Evolutionary conservation across 2,329 filamentous ascomycete genomes (phyloP), one percentile per base, ranked within the genome.

Genomic region (Penicillium sp.): DNA sequence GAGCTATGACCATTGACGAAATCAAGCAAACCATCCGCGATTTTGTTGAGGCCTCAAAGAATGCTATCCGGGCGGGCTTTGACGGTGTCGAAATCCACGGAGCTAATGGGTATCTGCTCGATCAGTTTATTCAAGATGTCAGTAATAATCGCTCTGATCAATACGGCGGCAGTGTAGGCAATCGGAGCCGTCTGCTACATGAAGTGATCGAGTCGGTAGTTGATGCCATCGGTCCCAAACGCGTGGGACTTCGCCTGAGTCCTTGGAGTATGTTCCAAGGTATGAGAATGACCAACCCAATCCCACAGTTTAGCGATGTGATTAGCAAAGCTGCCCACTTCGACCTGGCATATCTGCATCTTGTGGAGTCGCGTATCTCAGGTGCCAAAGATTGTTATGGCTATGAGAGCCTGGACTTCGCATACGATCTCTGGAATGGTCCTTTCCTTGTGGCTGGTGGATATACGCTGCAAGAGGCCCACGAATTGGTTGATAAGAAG

Each of bases 261-360:
- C 71, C 59, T 7, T 82, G 49, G 56, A 64, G 59, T 39, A 51
- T 40, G 1, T 73, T 65, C 52, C 67, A 73, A 43, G 70, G 58
- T 9, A 73, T 89, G 85, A 73, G 75, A 26, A 87, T 87, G 83
- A 58, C 70, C 0, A 77, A 89, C 44, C 85, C 85, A 0, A 66
- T 84, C 3, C 82, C 85, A 0, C 86, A 89, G 52, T 90, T 88
- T 63, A 73, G 73, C 0, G 74, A 88, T 61, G 64, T 87, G 3
- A 75, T 84, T 43, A 63, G 71, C 16, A 75, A 79, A 19, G 71
- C 85, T 2, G 79, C 76, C 51, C 67, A 73, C 9, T 65, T 84
- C 1, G 75, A 79, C 0, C 69, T 89, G 7, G 79, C 83, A 0
- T 88, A 86, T 61, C 65, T 89, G 1, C 84, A 87, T 62, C 58